phyloP scores from a whole-genome alignment of 169 alveolate species.

The Miamiensis avidus region DNA sequence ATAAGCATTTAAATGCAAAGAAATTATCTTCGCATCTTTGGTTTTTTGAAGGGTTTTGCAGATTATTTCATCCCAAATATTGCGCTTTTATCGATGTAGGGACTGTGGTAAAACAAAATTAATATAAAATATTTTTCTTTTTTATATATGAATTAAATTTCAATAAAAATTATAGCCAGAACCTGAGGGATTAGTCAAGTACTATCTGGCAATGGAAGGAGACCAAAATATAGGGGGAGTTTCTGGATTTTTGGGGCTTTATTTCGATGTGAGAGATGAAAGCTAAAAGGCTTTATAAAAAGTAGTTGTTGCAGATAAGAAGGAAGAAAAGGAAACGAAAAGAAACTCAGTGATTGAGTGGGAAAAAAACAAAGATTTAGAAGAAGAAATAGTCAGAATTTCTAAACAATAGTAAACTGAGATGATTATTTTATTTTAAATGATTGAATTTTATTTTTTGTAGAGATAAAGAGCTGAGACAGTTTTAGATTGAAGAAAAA shows the following conservation, averaged over 20 bases:
- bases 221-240: slow-evolving; percentile 19
- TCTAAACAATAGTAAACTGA: too few species aligned
- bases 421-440: too few species aligned
- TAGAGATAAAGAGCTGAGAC: too few species aligned
- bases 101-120: slow-evolving; percentile 8
- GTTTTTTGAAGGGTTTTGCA: slow-evolving; percentile 26
- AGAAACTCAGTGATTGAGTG: not conserved
- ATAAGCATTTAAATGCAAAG: slow-evolving; percentile 18
- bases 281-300: too few species aligned
- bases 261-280: too few species aligned
- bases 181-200: not conserved
- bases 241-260: slow-evolving; percentile 18
- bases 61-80: slow-evolving; percentile 15
- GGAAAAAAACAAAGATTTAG: too few species aligned
- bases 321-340: not conserved
- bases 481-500: too few species aligned
- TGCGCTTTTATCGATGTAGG: slow-evolving; percentile 23
- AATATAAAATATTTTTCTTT: not conserved
- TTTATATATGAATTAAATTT: not conserved
- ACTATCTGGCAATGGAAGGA: slow-evolving; percentile 13
- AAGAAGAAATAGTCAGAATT: too few species aligned
- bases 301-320: not conserved
- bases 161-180: slow-evolving; percentile 3
- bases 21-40: slow-evolving; percentile 17
- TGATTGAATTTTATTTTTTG: too few species aligned